Conservation (phyloP, 2,329 filamentous ascomycete genomes). For the Aspergillus caelatus region DNA sequence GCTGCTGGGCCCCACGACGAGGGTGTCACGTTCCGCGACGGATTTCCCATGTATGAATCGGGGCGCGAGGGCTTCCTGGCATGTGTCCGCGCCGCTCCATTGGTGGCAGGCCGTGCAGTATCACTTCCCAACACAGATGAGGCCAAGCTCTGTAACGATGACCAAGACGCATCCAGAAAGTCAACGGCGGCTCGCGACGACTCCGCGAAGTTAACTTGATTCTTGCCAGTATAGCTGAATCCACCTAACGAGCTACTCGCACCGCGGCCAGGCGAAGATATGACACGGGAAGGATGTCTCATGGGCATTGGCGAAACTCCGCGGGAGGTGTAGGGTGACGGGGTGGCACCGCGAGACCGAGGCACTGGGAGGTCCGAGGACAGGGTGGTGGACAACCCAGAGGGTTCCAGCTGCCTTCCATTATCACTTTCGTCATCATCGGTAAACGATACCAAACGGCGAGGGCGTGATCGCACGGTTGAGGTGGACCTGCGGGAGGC, state of each 20-base stretch:
- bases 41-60: slow-evolving; percentile 31
- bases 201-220: slow-evolving; percentile 25
- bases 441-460: slow-evolving; percentile 46
- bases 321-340: slow-evolving; percentile 42
- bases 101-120: slow-evolving; percentile 28
- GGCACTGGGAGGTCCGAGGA: slow-evolving; percentile 36
- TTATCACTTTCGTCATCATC: slow-evolving; percentile 38
- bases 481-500: slow-evolving; percentile 37
- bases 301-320: slow-evolving; percentile 43
- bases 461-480: slow-evolving; percentile 47
- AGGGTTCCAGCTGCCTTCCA: slow-evolving; percentile 27
- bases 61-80: slow-evolving; percentile 42
- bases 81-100: slow-evolving; percentile 31
- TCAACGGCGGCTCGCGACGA: slow-evolving; percentile 33
- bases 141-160: slow-evolving; percentile 52
- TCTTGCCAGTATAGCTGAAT: slow-evolving; percentile 25
- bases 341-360: slow-evolving; percentile 45
- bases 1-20: slow-evolving; percentile 48
- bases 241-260: slow-evolving; percentile 30
- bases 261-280: slow-evolving; percentile 26
- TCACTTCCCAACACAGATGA: slow-evolving; percentile 52
- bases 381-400: slow-evolving; percentile 30
- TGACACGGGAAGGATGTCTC: slow-evolving; percentile 39
- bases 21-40: slow-evolving; percentile 26
- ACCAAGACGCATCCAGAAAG: slow-evolving; percentile 51